Evolutionary conservation across 2,329 filamentous ascomycete genomes (phyloP).

Genomic region (Ceratocystis eucalypticola): DNA sequence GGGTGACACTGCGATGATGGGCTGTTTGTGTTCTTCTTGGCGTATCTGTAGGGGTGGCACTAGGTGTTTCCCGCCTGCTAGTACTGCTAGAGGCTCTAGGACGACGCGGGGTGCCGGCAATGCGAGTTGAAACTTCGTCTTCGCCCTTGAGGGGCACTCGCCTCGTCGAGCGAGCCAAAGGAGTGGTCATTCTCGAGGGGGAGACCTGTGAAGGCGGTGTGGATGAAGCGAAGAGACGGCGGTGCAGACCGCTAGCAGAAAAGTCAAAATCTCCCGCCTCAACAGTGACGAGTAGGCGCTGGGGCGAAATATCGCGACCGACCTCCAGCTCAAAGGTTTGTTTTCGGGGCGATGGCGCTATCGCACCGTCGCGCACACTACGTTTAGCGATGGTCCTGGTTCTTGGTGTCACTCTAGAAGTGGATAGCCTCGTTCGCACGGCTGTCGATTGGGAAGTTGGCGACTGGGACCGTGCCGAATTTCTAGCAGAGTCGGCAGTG

Average conservation of each 20-base stretch:
- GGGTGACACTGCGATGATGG: constrained; percentile 8
- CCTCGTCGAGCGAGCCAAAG: constrained; percentile 5
- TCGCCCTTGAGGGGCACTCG: constrained; percentile 17
- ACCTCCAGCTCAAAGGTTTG: constrained; percentile 45
- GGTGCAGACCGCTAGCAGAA: constrained; percentile 26
- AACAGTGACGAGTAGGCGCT: constrained; percentile 42
- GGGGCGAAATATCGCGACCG: constrained; percentile 36
- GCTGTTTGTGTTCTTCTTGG: neutral
- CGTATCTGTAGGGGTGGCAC: neutral
- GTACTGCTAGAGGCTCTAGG: neutral
- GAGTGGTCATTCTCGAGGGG: neutral
- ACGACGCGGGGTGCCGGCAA: constrained; percentile 12
- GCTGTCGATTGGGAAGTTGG: neutral
- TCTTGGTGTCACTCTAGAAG: too few relatives aligned
- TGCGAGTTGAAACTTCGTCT: constrained; percentile 8
- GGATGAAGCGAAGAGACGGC: constrained; percentile 32
- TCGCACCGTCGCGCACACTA: constrained; percentile 9
- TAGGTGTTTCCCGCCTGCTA: neutral
- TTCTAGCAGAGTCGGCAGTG: neutral
- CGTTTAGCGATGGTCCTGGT: neutral
- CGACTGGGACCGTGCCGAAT: neutral
- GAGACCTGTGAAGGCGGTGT: constrained; percentile 23
- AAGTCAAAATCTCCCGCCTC: constrained; percentile 34
- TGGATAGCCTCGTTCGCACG: neutral
- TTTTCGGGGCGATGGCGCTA: constrained; percentile 37